Evolutionary conservation across 441 rosid genomes (phyloP), one percentile per base, ranked within the genome.

Genomic region (Pelargonium myrrhifolium): DNA sequence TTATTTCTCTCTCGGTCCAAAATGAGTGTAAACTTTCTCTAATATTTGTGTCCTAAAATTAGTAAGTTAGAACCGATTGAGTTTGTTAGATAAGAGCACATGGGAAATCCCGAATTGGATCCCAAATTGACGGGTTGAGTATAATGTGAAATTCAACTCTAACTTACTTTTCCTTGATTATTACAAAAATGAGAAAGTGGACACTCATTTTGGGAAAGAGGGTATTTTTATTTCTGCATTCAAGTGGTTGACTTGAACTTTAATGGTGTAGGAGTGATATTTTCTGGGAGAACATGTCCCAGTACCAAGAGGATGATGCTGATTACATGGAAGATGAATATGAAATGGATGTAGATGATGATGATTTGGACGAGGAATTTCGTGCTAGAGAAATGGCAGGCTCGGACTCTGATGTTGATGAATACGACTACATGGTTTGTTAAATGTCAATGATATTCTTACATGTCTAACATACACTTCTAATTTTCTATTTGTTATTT

Each of bases 401-500:
- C 37, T 85, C 87, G 11, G 93, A 89, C 67, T 85, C 93, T 3
- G 96, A 86, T 67, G 78, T 74, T 68, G 92, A 87, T 68, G 92
- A 87, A 67, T 70, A 83, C 26, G 91, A 81, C 45, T 70, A 80
- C 72, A 53, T 68, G 83, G 93, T 89, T 26, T 26, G 84, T 80
- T 69, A 18, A 64, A 51, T 60, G 40, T 71, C 60, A 64, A 11
- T 31, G 2, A 11, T 35, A 61, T 31, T 51, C 18, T 12, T 22
- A 47, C 0, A 11, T 18, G 51, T 14, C 42, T 68, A 5, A 63
- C 64, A 14, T 12, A 12, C 17, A 39, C 35, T 21, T 26, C 55
- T 9, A 47, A 67, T 18, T 24, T 20, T 68, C 0, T 7, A 26
- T 9, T 37, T 65, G 28, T 60, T 39, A 53, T 63, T 43, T 67